These are phyloP conservation scores for Solanum hybrid DNA, from an alignment of 305 asterid genomes.

Conservation along the genomic window DNA sequence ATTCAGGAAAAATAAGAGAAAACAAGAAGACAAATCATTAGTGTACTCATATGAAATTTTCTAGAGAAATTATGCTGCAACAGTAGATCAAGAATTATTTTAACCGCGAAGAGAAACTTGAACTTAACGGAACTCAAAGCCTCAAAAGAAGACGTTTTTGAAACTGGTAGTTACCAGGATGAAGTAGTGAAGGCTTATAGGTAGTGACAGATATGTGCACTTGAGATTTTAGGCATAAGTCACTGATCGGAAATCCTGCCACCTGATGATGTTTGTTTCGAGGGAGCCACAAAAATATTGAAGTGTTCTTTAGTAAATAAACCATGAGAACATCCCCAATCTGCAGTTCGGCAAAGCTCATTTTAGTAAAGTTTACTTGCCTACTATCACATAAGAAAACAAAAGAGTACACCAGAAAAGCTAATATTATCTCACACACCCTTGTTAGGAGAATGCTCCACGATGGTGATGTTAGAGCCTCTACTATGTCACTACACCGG, in stretches of 20 bases:
- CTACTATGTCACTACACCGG: constrained; percentile 42
- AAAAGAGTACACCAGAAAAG: background rate
- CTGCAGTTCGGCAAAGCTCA: constrained; percentile 27
- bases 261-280: constrained; percentile 51
- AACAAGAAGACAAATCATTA: background rate
- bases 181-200: constrained; percentile 14
- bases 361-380: background rate
- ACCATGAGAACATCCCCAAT: constrained; percentile 73
- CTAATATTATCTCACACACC: constrained; percentile 26
- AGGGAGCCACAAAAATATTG: constrained; percentile 62
- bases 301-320: constrained; percentile 53
- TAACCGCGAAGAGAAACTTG: background rate
- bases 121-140: background rate
- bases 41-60: background rate
- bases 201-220: constrained; percentile 1
- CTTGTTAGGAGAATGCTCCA: constrained; percentile 57
- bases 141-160: background rate
- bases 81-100: background rate
- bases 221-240: constrained; percentile 20
- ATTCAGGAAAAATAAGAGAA: background rate
- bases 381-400: background rate
- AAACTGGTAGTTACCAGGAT: constrained; percentile 30
- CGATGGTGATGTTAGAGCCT: constrained; percentile 42
- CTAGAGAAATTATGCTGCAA: background rate
- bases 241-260: constrained; percentile 56